Evolutionary conservation across 2,329 filamentous ascomycete genomes (phyloP).

Genomic region (Thyridium curvatum): DNA sequence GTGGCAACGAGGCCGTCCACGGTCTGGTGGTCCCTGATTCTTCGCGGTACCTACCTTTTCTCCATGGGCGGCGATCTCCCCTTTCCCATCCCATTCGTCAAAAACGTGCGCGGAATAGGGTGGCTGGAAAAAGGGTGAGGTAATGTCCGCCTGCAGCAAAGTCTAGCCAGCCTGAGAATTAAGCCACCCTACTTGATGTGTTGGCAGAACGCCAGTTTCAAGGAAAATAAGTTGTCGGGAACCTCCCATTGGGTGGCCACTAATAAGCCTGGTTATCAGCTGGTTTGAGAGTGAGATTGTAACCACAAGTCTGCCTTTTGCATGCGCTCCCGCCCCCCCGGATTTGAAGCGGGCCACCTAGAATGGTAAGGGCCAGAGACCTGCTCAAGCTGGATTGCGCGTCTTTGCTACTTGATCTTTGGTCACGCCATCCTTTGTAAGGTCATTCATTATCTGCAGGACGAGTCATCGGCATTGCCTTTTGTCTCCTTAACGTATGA

Average conservation of each 20-base stretch:
- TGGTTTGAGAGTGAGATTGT: neutral
- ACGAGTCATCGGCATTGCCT: no score
- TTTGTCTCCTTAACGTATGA: no score
- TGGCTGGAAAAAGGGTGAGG: neutral
- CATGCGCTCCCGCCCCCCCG: no score
- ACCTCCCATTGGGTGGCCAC: neutral
- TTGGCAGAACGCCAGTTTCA: conserved; percentile 1
- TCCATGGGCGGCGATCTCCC: neutral
- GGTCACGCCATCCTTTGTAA: no score
- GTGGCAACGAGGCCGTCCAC: neutral
- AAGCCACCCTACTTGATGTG: conserved; percentile 1
- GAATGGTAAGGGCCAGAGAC: neutral
- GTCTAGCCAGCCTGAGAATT: no score
- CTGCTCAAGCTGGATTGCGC: neutral
- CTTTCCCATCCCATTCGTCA: neutral
- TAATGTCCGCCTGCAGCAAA: no score
- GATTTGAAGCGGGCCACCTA: neutral
- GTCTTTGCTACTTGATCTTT: no score
- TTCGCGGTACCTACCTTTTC: neutral
- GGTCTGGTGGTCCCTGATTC: neutral
- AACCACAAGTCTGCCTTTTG: no score
- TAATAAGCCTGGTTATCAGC: neutral
- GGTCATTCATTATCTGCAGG: no score
- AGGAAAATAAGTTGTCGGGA: neutral
- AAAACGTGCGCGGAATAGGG: neutral